Evolutionary conservation across 139 green algal species (phyloP), one percentile per base, ranked within the genome.

Genomic region (Trebouxia sp.): DNA sequence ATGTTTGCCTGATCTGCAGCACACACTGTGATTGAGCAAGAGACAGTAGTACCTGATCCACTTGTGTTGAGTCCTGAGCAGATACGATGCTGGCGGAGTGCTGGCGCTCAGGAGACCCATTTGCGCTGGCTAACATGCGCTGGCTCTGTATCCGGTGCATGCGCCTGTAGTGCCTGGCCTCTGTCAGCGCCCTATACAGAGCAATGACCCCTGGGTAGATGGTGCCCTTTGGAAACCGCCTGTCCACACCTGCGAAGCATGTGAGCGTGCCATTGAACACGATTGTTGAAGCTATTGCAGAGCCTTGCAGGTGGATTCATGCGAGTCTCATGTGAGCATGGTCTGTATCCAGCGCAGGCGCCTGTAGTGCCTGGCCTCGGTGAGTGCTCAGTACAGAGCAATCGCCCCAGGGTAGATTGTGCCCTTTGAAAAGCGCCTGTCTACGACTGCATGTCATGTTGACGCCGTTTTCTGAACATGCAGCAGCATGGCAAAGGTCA

Each of bases 181-280:
- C 74, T 43, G 74, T 79, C 74, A 79, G 48, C 4, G 74, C 86
- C 35, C 81, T 38, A 55, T 87, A 90, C 11, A 90, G 65, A 3
- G 84, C 75, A 37, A 90, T 84, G 15, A 82, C 86, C 20, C 86
- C 86, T 5, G 84, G 86, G 51, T 90, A 90, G 56, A 87, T 89
- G 53, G 80, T 89, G 28, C 85, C 86, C 38, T 85, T 82, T 10
- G 80, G 80, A 42, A 79, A 78, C 14, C 55, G 53, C 41, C 66
- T 62, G 28, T 81, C 81, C 32, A 66, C 62, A 15, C 77, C 77
- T 79, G 74, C 74, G 39, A 14, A 32, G 50, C 20, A 9, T 28
- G n/a, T n/a, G n/a, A n/a, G n/a, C n/a, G n/a, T n/a, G n/a, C n/a
- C n/a, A n/a, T n/a, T n/a, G n/a, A n/a, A n/a, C n/a, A n/a, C n/a